Conservation (phyloP, 1,284 basidiomycete genomes). For the Ceratobasidium sp. region DNA sequence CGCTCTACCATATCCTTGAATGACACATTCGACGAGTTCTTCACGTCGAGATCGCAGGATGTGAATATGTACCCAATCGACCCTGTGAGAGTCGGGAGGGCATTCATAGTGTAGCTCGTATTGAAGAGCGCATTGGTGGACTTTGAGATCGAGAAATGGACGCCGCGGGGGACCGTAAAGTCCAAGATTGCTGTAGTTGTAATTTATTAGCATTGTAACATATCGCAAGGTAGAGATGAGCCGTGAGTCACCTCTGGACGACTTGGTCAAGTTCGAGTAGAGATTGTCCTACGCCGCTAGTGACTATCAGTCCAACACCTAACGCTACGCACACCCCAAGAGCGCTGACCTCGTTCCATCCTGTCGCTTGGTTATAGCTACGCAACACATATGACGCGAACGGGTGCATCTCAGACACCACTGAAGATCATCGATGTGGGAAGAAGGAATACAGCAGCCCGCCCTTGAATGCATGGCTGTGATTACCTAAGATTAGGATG, state of each 20-base stretch:
- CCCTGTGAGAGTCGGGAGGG: constrained; percentile 90
- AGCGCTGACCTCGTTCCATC: constrained; percentile 81
- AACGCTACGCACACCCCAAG: background rate
- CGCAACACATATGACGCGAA: constrained; percentile 89
- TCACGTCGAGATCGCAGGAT: constrained; percentile 80
- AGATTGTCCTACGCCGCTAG: constrained; percentile 71
- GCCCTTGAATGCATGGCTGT: background rate
- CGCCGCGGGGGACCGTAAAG: constrained; percentile 80
- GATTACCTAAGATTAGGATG: constrained; percentile 6
- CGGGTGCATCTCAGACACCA: constrained; percentile 68
- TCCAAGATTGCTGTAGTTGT: constrained; percentile 76
- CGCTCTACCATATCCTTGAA: constrained; percentile 90
- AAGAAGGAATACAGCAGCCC: background rate
- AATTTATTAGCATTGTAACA: constrained; percentile 53
- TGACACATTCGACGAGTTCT: constrained; percentile 74
- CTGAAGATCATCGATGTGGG: constrained; percentile 20
- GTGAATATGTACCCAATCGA: constrained; percentile 94
- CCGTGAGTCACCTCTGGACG: constrained; percentile 76
- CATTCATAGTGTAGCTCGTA: constrained; percentile 91
- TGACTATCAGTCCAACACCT: constrained; percentile 24
- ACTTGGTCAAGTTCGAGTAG: constrained; percentile 89
- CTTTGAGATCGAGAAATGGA: constrained; percentile 86
- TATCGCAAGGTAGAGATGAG: constrained; percentile 49
- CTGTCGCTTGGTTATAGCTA: constrained; percentile 88
- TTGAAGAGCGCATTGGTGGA: constrained; percentile 89